Percentiles rank a stretch among this genome's conserved stretches.
These are phyloP conservation scores for Fusarium chlamydosporum DNA, from an alignment of 2,329 filamentous ascomycete species.

Conservation along the genomic window DNA sequence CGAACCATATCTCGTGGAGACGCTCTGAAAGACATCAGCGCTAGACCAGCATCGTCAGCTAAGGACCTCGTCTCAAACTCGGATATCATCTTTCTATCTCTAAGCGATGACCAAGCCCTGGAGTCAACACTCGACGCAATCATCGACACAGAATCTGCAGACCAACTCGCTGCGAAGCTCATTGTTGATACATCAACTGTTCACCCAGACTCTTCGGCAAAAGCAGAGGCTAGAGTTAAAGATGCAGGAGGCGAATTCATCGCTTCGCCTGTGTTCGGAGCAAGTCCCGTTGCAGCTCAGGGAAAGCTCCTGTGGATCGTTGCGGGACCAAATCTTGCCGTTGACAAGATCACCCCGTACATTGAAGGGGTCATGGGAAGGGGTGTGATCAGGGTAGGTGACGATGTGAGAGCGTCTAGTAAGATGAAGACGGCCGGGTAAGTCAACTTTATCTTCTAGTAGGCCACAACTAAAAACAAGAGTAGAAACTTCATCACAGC, in stretches of 20 bases:
- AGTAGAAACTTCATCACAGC: slow-evolving; percentile 64
- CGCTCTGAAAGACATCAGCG: slow-evolving; percentile 50
- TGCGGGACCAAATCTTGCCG: slow-evolving; percentile 58
- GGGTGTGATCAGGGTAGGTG: slow-evolving; percentile 59
- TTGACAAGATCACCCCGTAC: slow-evolving; percentile 56
- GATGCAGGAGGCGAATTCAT: slow-evolving; percentile 56
- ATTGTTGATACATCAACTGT: slow-evolving; percentile 66
- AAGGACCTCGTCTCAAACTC: slow-evolving; percentile 50
- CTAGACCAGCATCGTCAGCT: slow-evolving; percentile 41
- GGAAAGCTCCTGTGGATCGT: slow-evolving; percentile 63
- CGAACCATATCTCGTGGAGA: slow-evolving; percentile 63
- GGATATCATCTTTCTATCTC: slow-evolving; percentile 58
- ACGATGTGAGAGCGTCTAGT: slow-evolving; percentile 60
- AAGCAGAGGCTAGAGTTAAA: slow-evolving; percentile 50
- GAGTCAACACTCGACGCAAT: slow-evolving; percentile 54
- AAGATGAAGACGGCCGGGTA: slow-evolving; percentile 65
- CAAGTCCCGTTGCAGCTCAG: slow-evolving; percentile 62
- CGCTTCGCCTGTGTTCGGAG: slow-evolving; percentile 65
- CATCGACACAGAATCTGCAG: slow-evolving; percentile 25
- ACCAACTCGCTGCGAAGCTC: slow-evolving; percentile 56
- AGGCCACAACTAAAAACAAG: slow-evolving; percentile 2
- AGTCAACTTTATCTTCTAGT: background rate
- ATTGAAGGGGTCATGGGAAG: slow-evolving; percentile 60
- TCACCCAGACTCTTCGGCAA: slow-evolving; percentile 60
- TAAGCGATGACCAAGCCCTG: slow-evolving; percentile 61